Base-by-base conservation (phyloP, 2,329 filamentous ascomycete genomes). In the Capronia americana region DNA sequence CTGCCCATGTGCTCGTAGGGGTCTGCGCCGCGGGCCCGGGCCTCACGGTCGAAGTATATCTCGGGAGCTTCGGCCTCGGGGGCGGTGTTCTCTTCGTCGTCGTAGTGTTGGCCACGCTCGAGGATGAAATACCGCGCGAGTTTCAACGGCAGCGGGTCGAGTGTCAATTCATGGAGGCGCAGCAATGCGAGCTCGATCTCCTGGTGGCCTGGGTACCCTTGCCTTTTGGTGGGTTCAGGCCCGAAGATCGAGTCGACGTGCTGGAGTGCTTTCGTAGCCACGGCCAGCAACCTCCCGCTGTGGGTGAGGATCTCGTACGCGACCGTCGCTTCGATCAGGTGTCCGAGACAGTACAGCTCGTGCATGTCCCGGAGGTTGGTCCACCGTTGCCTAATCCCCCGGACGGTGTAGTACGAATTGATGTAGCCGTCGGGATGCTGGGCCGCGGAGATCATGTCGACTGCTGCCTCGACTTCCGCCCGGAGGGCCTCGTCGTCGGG, bases 381-480 rank as follows among this genome's bases (percentile, higher is more conserved):
- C 78, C 85, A 88, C 8, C 86, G 74, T 58, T 83, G 82, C 0
- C 76, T 79, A 0, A 84, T 84, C 46, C 85, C 84, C 0, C 87
- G 83, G 0, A 88, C 83, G 0, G 84, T 86, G 68, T 85, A 88
- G 71, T 88, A 85, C 4, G 87, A 82, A 71, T 88, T 88, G 32
- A 89, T 73, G 72, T 89, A 89, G 0, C 87, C 87, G 72, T 89
- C 87, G 1, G 78, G 74, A 61, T 85, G 81, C 75, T 89, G 86
- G 0, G 87, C 86, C 1, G 70, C 74, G 8, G 81, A 73, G 11
- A 89, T 86, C 82, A 86, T 87, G 0, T 80, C 78, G 0, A 87
- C 85, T 23, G 88, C 73, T 63, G 88, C 84, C 50, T 81, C 75
- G 0, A 88, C 79, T 0, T 85, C 84, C 1, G 74, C 74, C 62